Conservation (phyloP, 352 stramenopile species). For the Phytophthora palmivora region DNA sequence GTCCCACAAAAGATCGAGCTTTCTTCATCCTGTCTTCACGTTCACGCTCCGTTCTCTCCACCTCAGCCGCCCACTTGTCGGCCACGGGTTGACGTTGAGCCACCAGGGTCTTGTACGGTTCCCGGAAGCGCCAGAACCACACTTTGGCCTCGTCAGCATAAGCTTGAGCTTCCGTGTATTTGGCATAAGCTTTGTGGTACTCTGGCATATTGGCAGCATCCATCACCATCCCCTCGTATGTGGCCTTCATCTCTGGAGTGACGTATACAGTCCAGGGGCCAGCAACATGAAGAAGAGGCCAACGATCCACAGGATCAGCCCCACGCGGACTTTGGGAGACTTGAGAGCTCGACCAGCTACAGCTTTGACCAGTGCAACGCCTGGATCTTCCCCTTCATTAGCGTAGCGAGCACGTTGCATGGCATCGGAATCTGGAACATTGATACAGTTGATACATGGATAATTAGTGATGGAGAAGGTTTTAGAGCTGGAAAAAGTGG, state of each 20-base stretch:
- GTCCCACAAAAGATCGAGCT: conserved; percentile 76
- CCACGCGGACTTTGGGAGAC: conserved; percentile 72
- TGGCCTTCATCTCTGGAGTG: conserved; percentile 79
- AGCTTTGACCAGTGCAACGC: conserved; percentile 57
- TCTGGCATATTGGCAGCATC: conserved; percentile 80
- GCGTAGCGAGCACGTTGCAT: conserved; percentile 35
- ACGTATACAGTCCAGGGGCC: conserved; percentile 62
- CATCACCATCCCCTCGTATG: conserved; percentile 81
- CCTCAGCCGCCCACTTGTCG: conserved; percentile 64
- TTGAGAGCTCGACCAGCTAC: conserved; percentile 59
- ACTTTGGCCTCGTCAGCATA: conserved; percentile 79
- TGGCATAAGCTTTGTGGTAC: conserved; percentile 74
- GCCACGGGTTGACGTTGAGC: conserved; percentile 59
- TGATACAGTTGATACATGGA: conserved; percentile 8
- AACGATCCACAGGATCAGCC: conserved; percentile 71
- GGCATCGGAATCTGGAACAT: conserved; percentile 30
- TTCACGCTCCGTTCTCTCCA: conserved; percentile 61
- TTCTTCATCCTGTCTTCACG: conserved; percentile 81
- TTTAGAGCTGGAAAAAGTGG: conserved; percentile 3
- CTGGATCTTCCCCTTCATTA: conserved; percentile 46
- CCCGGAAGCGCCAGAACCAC: conserved; percentile 88
- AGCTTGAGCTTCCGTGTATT: conserved; percentile 58
- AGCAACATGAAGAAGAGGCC: conserved; percentile 88
- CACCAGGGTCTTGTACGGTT: conserved; percentile 73
- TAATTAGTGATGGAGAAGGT: conserved; percentile 18